Base-by-base conservation (phyloP, 345 rosid genomes). In the Raphanus raphanistrum region DNA sequence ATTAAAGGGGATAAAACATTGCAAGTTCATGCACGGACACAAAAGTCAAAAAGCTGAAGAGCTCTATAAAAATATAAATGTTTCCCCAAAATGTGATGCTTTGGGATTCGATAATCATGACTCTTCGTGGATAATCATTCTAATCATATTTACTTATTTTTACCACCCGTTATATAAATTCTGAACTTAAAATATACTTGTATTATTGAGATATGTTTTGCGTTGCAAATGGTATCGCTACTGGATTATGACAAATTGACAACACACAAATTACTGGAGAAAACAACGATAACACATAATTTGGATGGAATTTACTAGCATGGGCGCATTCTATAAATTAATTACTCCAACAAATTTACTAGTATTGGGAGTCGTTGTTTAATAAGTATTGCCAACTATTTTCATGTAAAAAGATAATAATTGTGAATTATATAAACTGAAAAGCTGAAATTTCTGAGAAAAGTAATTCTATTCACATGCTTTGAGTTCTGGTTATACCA, bases 41-140 rank as follows among this genome's bases (percentile, higher is more conserved):
- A 79, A 79, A 77, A 79, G 77, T 79, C 82, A 79, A 79, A 78
- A 79, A 79, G 82, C 33, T 48, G 63, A 60, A 32, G 74, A 78
- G 69, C 69, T 72, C 77, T 13, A 65, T 58, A 10, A 48, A 21
- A 21, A 52, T 6, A 15, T 38, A 38, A 52, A 52, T 72, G 73
- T 66, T 48, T 13, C 74, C 64, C 74, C 62, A 73, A 79, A 72
- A 73, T 73, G 59, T 41, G 74, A 79, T 73, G 74, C 78, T 79
- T 73, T 79, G 78, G 82, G 82, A 79, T 79, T 73, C 38, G 74
- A 79, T 73, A 61, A 79, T 79, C 65, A 79, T 73, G 72, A 67
- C 74, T 67, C 41, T 67, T 64, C 71, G 76, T 71, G 71, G 66
- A 55, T 70, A 63, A 71, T 77, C 61, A 78, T 78, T 52, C 77